Evolutionary conservation across 495 filamentous ascomycete species (phyloP).

Genomic region (Neurospora hispaniola): DNA sequence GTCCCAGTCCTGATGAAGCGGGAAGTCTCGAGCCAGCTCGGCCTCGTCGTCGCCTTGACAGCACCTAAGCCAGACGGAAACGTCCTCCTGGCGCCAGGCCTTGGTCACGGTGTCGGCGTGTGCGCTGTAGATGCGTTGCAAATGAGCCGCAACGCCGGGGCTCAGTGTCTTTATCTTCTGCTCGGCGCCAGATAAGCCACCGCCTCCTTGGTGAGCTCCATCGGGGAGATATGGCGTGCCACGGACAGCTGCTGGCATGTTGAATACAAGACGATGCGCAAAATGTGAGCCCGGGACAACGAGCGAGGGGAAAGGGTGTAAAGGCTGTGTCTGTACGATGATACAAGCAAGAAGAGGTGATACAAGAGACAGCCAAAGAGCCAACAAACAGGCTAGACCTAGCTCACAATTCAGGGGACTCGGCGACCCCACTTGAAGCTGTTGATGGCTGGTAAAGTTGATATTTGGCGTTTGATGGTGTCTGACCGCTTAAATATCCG

Average conservation of each 20-base stretch:
- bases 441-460: background rate
- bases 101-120: constrained; percentile 18
- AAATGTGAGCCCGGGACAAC: background rate
- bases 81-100: constrained; percentile 27
- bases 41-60: constrained; percentile 26
- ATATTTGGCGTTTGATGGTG: background rate
- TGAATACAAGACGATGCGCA: background rate
- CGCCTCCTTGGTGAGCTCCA: constrained; percentile 27
- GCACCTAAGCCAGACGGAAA: constrained; percentile 26
- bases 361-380: background rate
- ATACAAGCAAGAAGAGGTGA: background rate
- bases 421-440: background rate
- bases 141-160: constrained; percentile 19
- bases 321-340: background rate
- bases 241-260: constrained; percentile 5
- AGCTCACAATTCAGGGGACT: background rate
- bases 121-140: constrained; percentile 28
- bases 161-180: constrained; percentile 23
- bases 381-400: background rate
- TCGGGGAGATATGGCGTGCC: constrained; percentile 8
- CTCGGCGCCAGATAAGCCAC: constrained; percentile 19
- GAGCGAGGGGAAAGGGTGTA: background rate
- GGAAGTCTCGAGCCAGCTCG: constrained; percentile 13
- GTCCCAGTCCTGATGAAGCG: constrained; percentile 20
- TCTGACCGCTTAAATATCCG: too few species aligned